These are phyloP conservation scores for Cronartium quercuum DNA, from an alignment of 1,284 basidiomycete genomes.

Conservation along the genomic window DNA sequence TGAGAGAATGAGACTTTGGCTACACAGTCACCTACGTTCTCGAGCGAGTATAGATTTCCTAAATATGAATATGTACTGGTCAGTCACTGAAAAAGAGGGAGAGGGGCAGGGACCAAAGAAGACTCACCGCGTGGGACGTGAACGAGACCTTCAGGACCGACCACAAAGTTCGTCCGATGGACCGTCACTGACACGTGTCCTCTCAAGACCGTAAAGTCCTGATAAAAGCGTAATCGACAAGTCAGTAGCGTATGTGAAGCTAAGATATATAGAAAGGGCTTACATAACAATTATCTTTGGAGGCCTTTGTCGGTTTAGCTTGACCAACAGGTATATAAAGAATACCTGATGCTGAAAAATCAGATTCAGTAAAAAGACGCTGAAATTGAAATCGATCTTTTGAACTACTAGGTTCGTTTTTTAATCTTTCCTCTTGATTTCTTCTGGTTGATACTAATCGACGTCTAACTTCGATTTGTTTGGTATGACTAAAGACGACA, in stretches of 20 bases:
- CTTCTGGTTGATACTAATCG: constrained; percentile 13
- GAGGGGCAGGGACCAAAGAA: not conserved
- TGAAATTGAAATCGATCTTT: constrained; percentile 27
- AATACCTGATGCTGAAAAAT: constrained; percentile 23
- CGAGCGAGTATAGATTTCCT: constrained; percentile 86
- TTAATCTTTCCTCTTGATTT: constrained; percentile 10
- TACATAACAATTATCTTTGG: constrained; percentile 38
- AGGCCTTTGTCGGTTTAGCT: constrained; percentile 26
- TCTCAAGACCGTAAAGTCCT: constrained; percentile 28
- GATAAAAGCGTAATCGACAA: not conserved
- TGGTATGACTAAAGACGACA: constrained; percentile 23
- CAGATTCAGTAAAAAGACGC: constrained; percentile 16
- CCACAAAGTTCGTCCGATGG: constrained; percentile 22
- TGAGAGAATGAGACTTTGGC: constrained; percentile 88
- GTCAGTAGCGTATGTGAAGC: not conserved
- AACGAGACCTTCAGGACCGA: constrained; percentile 19
- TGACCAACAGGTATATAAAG: constrained; percentile 18
- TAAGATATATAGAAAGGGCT: not conserved
- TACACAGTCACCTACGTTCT: constrained; percentile 73
- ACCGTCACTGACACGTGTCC: constrained; percentile 26
- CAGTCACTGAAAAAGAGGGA: not conserved
- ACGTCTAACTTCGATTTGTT: constrained; percentile 12
- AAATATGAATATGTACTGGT: not conserved
- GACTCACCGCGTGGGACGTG: constrained; percentile 21
- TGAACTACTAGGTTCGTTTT: not conserved